phyloP scores from a whole-genome alignment of 805 yeast genomes.

The Pichia phayaonensis region DNA sequence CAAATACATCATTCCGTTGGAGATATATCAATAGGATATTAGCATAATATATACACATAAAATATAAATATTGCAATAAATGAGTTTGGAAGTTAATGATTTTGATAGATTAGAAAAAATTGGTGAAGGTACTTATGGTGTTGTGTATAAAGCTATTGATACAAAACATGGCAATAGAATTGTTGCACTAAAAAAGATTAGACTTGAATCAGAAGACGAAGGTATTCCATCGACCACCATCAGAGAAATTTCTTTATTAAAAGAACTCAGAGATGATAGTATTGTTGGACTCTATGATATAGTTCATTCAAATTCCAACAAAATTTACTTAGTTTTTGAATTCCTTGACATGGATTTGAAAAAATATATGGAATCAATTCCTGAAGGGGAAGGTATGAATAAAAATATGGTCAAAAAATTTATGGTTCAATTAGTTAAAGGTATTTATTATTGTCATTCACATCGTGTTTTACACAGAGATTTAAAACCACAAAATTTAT shows the following conservation, averaged over 20 bases:
- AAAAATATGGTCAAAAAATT: slow-evolving; percentile 86
- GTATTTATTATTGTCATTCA: slow-evolving; percentile 88
- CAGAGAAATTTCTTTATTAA: slow-evolving; percentile 87
- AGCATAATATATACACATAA: background rate
- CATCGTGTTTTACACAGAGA: slow-evolving; percentile 94
- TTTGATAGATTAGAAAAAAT: slow-evolving; percentile 92
- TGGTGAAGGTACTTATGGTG: slow-evolving; percentile 98
- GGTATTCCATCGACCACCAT: slow-evolving; percentile 99
- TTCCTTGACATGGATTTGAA: slow-evolving; percentile 90
- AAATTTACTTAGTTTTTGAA: slow-evolving; percentile 88
- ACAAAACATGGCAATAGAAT: slow-evolving; percentile 83
- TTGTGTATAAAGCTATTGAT: slow-evolving; percentile 93
- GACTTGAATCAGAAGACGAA: slow-evolving; percentile 93
- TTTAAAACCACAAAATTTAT: slow-evolving; percentile 90
- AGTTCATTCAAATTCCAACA: slow-evolving; percentile 90
- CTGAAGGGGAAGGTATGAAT: slow-evolving; percentile 85
- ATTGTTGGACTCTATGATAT: slow-evolving; percentile 88
- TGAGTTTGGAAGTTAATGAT: slow-evolving; percentile 74
- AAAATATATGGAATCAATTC: slow-evolving; percentile 93
- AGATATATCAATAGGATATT: no score
- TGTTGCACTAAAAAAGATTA: slow-evolving; percentile 91
- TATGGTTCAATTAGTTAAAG: slow-evolving; percentile 85
- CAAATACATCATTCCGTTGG: no score
- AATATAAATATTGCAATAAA: background rate
- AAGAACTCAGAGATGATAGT: slow-evolving; percentile 89